phyloP scores from a whole-genome alignment of 1,284 basidiomycete genomes.

The Rhodofomes roseus region DNA sequence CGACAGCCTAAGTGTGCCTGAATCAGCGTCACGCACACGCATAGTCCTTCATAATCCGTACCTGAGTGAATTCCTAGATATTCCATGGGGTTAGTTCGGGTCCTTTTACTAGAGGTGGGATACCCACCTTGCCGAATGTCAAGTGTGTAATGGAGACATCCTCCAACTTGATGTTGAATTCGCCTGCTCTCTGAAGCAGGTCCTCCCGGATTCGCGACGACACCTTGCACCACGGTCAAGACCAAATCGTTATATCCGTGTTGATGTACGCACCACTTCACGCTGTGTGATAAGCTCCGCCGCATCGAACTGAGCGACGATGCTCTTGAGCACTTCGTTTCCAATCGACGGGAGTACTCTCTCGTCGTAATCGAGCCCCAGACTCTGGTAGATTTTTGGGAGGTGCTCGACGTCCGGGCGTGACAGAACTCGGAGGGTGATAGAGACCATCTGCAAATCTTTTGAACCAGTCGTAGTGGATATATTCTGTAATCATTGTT shows the following conservation, averaged over 20 bases:
- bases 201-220: conserved; percentile 94
- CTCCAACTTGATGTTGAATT: conserved; percentile 95
- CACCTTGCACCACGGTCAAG: conserved; percentile 45
- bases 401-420: conserved; percentile 89
- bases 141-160: conserved; percentile 96
- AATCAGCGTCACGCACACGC: neutral
- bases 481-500: conserved; percentile 69
- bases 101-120: neutral
- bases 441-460: conserved; percentile 96
- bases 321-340: conserved; percentile 97
- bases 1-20: conserved; percentile 66
- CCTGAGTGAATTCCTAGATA: conserved; percentile 75
- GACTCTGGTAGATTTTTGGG: conserved; percentile 90
- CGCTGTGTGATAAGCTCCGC: conserved; percentile 93
- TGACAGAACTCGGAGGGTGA: conserved; percentile 95
- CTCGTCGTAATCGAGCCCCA: conserved; percentile 97
- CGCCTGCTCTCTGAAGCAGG: conserved; percentile 87
- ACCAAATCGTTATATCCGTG: neutral
- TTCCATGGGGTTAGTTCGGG: conserved; percentile 23
- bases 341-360: conserved; percentile 91
- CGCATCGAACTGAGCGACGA: conserved; percentile 98
- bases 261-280: conserved; percentile 62
- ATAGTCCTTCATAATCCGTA: conserved; percentile 19
- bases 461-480: conserved; percentile 96
- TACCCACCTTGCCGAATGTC: conserved; percentile 72